Evolutionary conservation across 768 basidiomycete genomes (phyloP).

Genomic region (Gelatoporia subvermispora): DNA sequence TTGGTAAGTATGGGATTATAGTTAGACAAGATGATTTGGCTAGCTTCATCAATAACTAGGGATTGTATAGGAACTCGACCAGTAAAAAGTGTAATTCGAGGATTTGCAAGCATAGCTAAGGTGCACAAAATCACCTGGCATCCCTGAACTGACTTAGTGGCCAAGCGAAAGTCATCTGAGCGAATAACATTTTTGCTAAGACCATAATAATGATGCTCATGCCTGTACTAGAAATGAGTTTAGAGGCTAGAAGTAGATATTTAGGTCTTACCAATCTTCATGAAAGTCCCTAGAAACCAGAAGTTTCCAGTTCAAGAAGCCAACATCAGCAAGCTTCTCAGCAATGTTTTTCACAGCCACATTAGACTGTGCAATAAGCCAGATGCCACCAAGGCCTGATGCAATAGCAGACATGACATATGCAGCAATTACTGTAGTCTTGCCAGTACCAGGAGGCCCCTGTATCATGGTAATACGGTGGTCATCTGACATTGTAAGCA

Average conservation of each 20-base stretch:
- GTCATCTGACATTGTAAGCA: slow-evolving; percentile 33
- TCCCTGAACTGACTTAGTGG: slow-evolving; percentile 27
- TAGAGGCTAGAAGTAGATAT: background rate
- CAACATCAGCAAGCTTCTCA: slow-evolving; percentile 60
- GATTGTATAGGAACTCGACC: slow-evolving; percentile 22
- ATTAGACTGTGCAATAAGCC: slow-evolving; percentile 83
- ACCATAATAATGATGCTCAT: slow-evolving; percentile 67
- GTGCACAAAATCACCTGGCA: slow-evolving; percentile 70
- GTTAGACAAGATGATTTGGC: slow-evolving; percentile 23
- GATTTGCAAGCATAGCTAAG: slow-evolving; percentile 64
- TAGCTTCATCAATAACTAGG: slow-evolving; percentile 33
- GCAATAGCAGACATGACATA: slow-evolving; percentile 24
- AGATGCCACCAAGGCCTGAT: slow-evolving; percentile 42
- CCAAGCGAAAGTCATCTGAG: slow-evolving; percentile 31
- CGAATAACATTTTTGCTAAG: slow-evolving; percentile 48
- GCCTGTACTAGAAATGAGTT: slow-evolving; percentile 58
- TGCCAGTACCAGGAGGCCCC: slow-evolving; percentile 31
- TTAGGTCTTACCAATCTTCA: slow-evolving; percentile 49
- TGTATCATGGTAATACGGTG: slow-evolving; percentile 30
- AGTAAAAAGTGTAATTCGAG: slow-evolving; percentile 14
- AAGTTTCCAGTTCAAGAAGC: slow-evolving; percentile 54
- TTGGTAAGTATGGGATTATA: slow-evolving; percentile 26
- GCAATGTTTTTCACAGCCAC: slow-evolving; percentile 89
- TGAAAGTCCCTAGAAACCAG: slow-evolving; percentile 71
- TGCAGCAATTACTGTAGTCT: slow-evolving; percentile 29